Evolutionary conservation across 2,329 filamentous ascomycete species (phyloP), one percentile per base, ranked within the genome.

Genomic region (Tolypocladium pustulatum): DNA sequence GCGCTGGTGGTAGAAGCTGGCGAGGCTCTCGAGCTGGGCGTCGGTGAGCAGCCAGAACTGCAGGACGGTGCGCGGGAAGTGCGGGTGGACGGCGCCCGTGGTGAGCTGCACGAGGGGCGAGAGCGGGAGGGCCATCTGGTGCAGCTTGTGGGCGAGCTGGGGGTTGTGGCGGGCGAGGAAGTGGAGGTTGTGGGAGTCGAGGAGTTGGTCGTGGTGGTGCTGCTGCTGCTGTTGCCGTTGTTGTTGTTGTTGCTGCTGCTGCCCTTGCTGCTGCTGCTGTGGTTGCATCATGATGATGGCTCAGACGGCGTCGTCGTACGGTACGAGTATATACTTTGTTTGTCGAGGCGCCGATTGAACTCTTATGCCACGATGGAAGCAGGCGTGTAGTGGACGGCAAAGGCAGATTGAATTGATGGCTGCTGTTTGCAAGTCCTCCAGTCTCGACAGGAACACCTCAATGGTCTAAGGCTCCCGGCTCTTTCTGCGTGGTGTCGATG

Each of bases 11-110:
- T 91, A 91, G 73, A 88, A 90, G 63, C 80, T 75, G 3, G 88
- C 88, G 46, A 91, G 79, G 57, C 76, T 75, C 73, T 91, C 88
- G 58, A 90, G 83, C 72, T 91, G 79, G 36, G 73, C 73, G 69
- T 89, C 85, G 20, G 86, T 91, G 41, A 91, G 80, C 37, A 91
- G 83, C 80, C 87, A 89, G 73, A 88, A 90, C 68, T 81, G 80
- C 53, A 91, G 82, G 58, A 91, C 77, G 4, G 83, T 88, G 25
- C 68, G 66, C 1, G 88, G 88, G 70, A 88, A 91, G 58, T 76
- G 70, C 0, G 84, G 81, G 66, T 89, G 87, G 2, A 87, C 73
- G n/a, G 73, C 68, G 55, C 87, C 87, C 1, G 81, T 82, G 27
- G 77, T 76, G 63, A 87, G 73, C 71, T 85, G 81, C 9, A 88